Evolutionary conservation across 768 basidiomycete species (phyloP), one percentile per base, ranked within the genome.

Genomic region (Pholiota microspora): DNA sequence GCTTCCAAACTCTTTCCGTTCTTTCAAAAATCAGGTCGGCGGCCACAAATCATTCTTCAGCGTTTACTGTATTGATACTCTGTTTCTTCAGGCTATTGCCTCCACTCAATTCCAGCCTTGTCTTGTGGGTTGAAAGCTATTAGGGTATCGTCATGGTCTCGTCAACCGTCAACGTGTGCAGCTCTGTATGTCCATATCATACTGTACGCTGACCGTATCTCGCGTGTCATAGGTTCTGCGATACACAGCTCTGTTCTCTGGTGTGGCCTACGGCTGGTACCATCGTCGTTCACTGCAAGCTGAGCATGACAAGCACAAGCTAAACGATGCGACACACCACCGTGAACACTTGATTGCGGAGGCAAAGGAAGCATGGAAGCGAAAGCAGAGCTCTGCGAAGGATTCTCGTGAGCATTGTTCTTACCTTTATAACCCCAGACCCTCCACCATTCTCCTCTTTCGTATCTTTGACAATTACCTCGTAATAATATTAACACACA

Each of bases 251-350:
- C 84, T 99, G 62, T 73, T 88, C 60, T 79, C 85, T 38, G 96
- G 96, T 67, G 81, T 96, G 61, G 72, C 85, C 68, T 98, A 98
- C 71, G 96, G 96, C 68, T 86, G 95, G 70, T 84, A 85, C 66
- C 95, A 98, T 78, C 89, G 90, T 67, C 85, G 89, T 66, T 89
- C 94, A 65, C 75, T 99, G 61, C 94, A 96, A 76, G 80, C 83
- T 58, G 76, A 82, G 51, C 84, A 92, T 69, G 85, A 96, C 72
- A 74, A 83, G 56, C 82, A 88, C 61, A 91, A 89, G 72, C 79
- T 85, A 57, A 79, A 86, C 59, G 81, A 85, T 66, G 89, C 86
- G 51, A 73, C 84, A 40, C 87, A 92, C 64, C 82, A 81, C 60
- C 77, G 90, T 63, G 83, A 92, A 67, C 80, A 83, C 58, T 69